Percentiles rank a stretch among this genome's conserved stretches.
Conservation (phyloP, 176 grass and related monocot genomes). For the Neostapfia colusana region DNA sequence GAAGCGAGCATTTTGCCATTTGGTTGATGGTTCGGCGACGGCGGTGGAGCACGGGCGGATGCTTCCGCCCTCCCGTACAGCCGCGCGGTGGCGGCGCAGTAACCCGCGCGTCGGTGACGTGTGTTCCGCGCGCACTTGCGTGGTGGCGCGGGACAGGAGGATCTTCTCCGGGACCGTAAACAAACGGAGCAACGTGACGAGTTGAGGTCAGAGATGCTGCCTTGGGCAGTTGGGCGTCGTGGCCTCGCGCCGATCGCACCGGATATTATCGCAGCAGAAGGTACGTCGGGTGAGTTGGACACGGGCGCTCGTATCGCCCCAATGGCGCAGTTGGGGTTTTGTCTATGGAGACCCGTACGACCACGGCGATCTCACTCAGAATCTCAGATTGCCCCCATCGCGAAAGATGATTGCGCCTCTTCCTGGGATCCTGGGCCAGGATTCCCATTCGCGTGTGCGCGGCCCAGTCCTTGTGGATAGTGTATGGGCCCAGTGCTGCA, state of each 20-base stretch:
- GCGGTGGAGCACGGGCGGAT: neutral
- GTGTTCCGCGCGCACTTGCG: neutral
- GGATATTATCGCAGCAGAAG: neutral
- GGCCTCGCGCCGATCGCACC: neutral
- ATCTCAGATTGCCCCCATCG: neutral
- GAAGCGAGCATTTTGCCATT: too few species aligned
- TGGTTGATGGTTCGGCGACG: neutral
- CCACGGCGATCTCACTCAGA: constrained; percentile 12
- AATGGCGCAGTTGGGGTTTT: neutral
- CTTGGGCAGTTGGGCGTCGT: neutral
- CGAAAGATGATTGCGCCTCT: neutral
- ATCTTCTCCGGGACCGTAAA: constrained; percentile 17
- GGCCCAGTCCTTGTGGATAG: too few species aligned
- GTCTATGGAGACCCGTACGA: neutral
- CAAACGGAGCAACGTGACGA: neutral
- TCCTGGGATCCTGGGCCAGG: neutral
- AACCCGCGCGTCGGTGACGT: neutral
- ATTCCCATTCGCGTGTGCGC: neutral
- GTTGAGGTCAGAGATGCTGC: too few species aligned
- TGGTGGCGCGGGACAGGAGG: neutral
- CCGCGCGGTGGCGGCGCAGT: neutral
- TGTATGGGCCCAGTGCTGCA: too few species aligned
- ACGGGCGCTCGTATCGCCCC: neutral
- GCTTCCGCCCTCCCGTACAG: neutral
- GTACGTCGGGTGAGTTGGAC: neutral